Base-by-base conservation (phyloP, 306 rosid genomes). In the Cucumis cinereus region DNA sequence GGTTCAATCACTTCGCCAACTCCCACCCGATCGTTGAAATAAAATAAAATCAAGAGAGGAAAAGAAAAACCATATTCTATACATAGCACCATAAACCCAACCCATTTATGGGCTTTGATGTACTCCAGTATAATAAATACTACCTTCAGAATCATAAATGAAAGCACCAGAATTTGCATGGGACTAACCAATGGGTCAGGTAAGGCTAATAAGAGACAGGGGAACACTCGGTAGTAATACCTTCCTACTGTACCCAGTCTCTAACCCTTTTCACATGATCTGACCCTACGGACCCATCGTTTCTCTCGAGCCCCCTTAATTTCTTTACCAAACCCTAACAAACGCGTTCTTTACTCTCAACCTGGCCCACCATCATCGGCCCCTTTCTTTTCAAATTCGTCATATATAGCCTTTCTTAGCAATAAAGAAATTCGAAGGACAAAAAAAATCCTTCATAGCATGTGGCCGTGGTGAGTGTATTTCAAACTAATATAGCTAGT, bases 71-170 rank as follows among this genome's bases (percentile, higher is more conserved):
- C 23, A 41, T 36, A 43, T 23, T 69, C 74, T 22, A 68, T 15
- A 13, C 30, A 14, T 23, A 45, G 40, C 8, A 24, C 75, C 57
- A 71, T 23, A 71, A 49, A 71, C 43, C 53, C 35, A 40, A 23
- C 74, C 24, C 55, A 15, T 41, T 43, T 47, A 58, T n/a, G 54
- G 36, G 35, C 14, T 23, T 71, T 43, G 74, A 69, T 43, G 36
- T 15, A 7, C 22, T 43, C 20, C 43, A 71, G 47, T 4, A n/a
- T 19, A 67, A 76, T 81, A 59, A 81, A 77, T 81, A 52, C 24
- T 24, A 41, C 15, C 14, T 4, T 69, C 60, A 68, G 77, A 82
- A 47, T 49, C 52, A 79, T 82, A 68, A 79, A 79, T 75, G 77
- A 73, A 62, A 57, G 35, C 75, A 41, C 68, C 79, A 63, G 14